These are phyloP conservation scores for Gloeopeniophorella convolvens DNA, from an alignment of 768 basidiomycete genomes.

Conservation along the genomic window DNA sequence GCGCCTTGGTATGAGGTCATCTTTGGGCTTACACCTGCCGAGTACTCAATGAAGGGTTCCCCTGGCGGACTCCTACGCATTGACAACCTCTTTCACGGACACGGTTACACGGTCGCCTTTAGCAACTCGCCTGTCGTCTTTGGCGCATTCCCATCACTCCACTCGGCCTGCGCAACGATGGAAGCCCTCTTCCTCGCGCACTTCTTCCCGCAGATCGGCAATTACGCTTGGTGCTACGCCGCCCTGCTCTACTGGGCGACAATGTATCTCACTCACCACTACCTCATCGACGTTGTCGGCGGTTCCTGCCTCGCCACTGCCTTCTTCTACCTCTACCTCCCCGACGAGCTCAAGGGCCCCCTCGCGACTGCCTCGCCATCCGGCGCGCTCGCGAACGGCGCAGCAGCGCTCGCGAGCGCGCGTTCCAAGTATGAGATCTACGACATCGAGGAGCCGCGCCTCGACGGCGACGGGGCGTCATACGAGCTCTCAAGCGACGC, in stretches of 20 bases:
- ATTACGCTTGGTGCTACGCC: conserved; percentile 76
- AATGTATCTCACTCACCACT: conserved; percentile 98
- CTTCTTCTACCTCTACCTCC: conserved; percentile 85
- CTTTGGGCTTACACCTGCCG: conserved; percentile 91
- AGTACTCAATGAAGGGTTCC: conserved; percentile 88
- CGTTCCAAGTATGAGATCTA: conserved; percentile 71
- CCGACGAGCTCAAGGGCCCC: conserved; percentile 63
- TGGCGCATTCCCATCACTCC: conserved; percentile 93
- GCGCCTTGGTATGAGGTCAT: conserved; percentile 98
- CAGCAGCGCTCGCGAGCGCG: conserved; percentile 18
- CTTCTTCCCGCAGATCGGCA: conserved; percentile 77
- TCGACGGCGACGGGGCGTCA: conserved; percentile 40
- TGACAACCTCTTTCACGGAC: conserved; percentile 73
- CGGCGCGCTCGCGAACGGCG: conserved; percentile 28
- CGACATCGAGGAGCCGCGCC: conserved; percentile 58
- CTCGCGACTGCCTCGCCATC: conserved; percentile 48
- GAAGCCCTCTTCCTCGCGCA: conserved; percentile 91
- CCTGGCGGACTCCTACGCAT: conserved; percentile 91
- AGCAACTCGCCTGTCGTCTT: conserved; percentile 89
- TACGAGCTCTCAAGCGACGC: conserved; percentile 48
- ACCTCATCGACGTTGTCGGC: conserved; percentile 95
- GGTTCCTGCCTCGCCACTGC: conserved; percentile 86
- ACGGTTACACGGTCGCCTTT: conserved; percentile 75
- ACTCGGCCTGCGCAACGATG: conserved; percentile 85
- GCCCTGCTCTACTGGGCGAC: conserved; percentile 93